phyloP scores from a whole-genome alignment of 192 early-diverging fungal genomes.

The Coemansia sp. region DNA sequence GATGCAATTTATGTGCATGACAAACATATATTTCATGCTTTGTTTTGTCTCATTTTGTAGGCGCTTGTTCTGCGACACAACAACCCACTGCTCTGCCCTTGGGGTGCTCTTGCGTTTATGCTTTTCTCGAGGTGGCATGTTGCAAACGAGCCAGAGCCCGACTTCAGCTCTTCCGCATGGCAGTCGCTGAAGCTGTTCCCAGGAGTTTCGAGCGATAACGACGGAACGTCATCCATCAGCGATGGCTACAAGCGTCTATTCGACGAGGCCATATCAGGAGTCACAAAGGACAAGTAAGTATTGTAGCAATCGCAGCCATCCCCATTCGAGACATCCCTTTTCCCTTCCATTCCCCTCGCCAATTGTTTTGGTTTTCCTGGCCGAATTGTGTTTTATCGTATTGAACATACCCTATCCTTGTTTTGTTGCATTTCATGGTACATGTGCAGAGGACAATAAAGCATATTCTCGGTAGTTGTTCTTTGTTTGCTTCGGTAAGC shows the following conservation, averaged over 20 bases:
- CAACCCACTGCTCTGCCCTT: slow-evolving; percentile 46
- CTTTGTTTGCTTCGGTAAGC: not conserved
- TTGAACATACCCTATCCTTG: not conserved
- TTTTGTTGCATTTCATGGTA: not conserved
- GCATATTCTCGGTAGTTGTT: not conserved
- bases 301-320: no score
- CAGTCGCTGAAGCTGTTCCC: slow-evolving; percentile 40
- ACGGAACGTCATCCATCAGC: not conserved
- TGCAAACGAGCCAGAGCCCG: slow-evolving; percentile 35
- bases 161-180: slow-evolving; percentile 41
- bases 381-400: not conserved
- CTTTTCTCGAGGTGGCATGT: slow-evolving; percentile 46
- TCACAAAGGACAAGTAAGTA: slow-evolving; percentile 53
- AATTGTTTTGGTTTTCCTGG: not conserved
- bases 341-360: not conserved
- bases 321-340: not conserved
- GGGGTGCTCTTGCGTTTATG: slow-evolving; percentile 38
- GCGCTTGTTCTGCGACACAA: slow-evolving; percentile 29
- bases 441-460: not conserved
- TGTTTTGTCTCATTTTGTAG: slow-evolving; percentile 20
- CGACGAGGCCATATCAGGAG: slow-evolving; percentile 8
- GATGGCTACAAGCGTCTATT: slow-evolving; percentile 10
- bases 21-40: not conserved
- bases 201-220: not conserved
- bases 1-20: slow-evolving; percentile 7